These are phyloP conservation scores for Pugionium dolabratum DNA, from an alignment of 345 rosid genomes.

Conservation along the genomic window DNA sequence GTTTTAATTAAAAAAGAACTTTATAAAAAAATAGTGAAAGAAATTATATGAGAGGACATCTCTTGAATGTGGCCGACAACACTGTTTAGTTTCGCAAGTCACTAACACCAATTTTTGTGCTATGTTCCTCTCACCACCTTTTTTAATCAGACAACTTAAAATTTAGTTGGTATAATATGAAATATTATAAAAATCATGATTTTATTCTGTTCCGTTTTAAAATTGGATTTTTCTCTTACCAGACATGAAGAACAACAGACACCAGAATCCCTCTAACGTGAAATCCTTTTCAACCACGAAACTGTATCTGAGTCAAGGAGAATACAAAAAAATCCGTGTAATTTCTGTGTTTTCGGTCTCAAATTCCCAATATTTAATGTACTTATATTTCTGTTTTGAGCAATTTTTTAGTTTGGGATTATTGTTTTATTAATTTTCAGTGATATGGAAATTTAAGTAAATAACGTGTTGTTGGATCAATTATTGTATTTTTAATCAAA, in stretches of 20 bases:
- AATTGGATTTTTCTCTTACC: slow-evolving; percentile 7
- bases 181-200: background rate
- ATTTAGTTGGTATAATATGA: background rate
- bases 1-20: no score
- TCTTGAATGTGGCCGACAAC: slow-evolving; percentile 33
- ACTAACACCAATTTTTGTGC: background rate
- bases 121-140: slow-evolving; percentile 6
- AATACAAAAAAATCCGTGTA: slow-evolving; percentile 1
- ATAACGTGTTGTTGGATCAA: no score
- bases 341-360: slow-evolving; percentile 8
- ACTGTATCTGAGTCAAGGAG: slow-evolving; percentile 17
- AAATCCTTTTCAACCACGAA: slow-evolving; percentile 3
- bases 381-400: background rate
- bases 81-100: slow-evolving; percentile 25
- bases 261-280: slow-evolving; percentile 26
- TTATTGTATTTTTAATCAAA: no score
- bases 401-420: background rate
- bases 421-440: no score
- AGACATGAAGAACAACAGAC: slow-evolving; percentile 32
- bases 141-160: slow-evolving; percentile 7
- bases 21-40: no score
- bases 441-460: no score
- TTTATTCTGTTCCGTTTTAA: slow-evolving; percentile 5
- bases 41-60: background rate
- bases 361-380: slow-evolving; percentile 5